Evolutionary conservation across 2,329 filamentous ascomycete species (phyloP), one percentile per base, ranked within the genome.

Genomic region (Exophiala viscosa): DNA sequence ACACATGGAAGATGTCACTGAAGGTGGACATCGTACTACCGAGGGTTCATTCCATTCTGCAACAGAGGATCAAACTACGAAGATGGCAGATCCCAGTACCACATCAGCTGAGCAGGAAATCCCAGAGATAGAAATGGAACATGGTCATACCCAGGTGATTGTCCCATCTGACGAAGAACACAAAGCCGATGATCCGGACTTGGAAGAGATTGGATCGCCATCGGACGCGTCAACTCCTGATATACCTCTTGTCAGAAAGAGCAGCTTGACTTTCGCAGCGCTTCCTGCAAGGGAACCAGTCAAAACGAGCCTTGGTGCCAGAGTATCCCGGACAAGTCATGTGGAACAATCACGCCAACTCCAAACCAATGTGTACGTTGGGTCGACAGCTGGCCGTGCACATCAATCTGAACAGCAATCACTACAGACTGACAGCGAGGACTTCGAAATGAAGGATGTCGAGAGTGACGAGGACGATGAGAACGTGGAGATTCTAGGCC

Each of bases 261-360:
- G 91, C 71, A 97, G 92, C 67, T 79, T 99, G 55, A 95, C 88
- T 54, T 97, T 99, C 72, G 90, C 93, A 34, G 90, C 93, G 14
- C 77, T 99, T 10, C 93, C 93, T 28, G 91, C 92, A 2, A 82
- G 93, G 56, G 92, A 97, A 65, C 92, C 92, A 33, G 76, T 97
- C 47, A 95, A 95, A 68, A 92, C 91, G 72, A 95, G 87, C 67
- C 82, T 90, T 64, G 90, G 85, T 13, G 78, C 80, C 15, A 79
- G 88, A 45, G 73, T 82, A 46, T 91, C 89, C 17, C 79, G 88
- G 55, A 88, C 83, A 5, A 95, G 89, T 64, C 86, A 96, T 33
- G 88, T 95, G 18, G 57, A 60, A 15, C 50, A 48, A 18, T 35
- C 36, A 13, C 47, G 35, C 18, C 53, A 50, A 41, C 23, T 40